phyloP scores from a whole-genome alignment of 208 protist species.

The Crithidia acanthocephali region DNA sequence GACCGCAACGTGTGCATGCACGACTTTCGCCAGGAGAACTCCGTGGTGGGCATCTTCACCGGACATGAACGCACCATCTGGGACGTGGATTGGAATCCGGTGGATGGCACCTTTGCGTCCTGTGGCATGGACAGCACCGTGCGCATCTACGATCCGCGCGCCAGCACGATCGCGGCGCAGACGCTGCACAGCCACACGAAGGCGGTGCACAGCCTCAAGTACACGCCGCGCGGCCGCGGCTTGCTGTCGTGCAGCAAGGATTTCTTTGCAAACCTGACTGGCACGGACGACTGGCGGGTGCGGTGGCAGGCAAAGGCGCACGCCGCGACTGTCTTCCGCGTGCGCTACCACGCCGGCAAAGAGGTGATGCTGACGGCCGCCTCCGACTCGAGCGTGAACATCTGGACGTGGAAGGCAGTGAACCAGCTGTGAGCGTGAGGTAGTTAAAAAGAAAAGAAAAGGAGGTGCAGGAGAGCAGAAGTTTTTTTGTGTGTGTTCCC shows the following conservation, averaged over 20 bases:
- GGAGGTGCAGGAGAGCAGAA: neutral
- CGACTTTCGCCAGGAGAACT: constrained; percentile 58
- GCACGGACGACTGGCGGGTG: constrained; percentile 40
- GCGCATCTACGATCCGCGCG: constrained; percentile 69
- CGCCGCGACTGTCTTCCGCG: constrained; percentile 58
- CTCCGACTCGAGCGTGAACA: constrained; percentile 54
- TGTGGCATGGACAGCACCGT: constrained; percentile 72
- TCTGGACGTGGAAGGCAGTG: constrained; percentile 57
- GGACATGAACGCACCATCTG: constrained; percentile 74
- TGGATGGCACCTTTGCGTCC: constrained; percentile 42
- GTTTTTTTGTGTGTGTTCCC: neutral
- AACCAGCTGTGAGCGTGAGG: constrained; percentile 26
- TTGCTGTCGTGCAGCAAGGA: constrained; percentile 70
- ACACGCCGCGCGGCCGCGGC: constrained; percentile 43
- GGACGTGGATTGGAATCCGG: constrained; percentile 48
- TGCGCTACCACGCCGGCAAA: constrained; percentile 37
- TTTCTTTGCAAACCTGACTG: constrained; percentile 39
- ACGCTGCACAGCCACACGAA: constrained; percentile 43
- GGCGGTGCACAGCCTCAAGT: constrained; percentile 67
- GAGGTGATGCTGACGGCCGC: constrained; percentile 51
- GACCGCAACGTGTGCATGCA: constrained; percentile 59
- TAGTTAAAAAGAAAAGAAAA: neutral
- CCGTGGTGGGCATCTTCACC: constrained; percentile 44
- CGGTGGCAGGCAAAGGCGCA: constrained; percentile 72
- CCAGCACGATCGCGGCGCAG: constrained; percentile 21